These are phyloP conservation scores for Colletotrichum sp. DNA, from an alignment of 2,329 filamentous ascomycete genomes.

Conservation along the genomic window DNA sequence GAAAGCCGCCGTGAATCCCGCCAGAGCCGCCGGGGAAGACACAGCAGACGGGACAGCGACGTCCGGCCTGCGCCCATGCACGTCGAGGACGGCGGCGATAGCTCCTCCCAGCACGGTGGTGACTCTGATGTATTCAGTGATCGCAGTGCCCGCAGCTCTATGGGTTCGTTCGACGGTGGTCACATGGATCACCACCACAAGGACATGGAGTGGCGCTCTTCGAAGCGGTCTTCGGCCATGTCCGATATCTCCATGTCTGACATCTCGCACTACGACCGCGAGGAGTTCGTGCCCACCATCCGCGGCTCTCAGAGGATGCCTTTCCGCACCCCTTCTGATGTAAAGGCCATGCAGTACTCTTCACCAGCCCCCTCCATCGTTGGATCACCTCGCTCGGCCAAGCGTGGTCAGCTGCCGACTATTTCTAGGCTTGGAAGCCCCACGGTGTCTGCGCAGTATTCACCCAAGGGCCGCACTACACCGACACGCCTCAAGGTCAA, in stretches of 20 bases:
- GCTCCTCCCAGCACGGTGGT: conserved; percentile 55
- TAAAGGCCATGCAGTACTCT: conserved; percentile 75
- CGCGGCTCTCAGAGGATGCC: conserved; percentile 65
- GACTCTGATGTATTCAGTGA: conserved; percentile 67
- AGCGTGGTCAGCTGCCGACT: conserved; percentile 50
- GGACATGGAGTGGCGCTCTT: conserved; percentile 36
- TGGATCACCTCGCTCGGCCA: conserved; percentile 54
- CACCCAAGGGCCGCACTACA: conserved; percentile 58
- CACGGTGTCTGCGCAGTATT: conserved; percentile 54
- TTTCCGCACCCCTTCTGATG: conserved; percentile 73
- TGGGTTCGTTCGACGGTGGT: conserved; percentile 49
- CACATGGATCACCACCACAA: conserved; percentile 28
- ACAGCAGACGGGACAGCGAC: conserved; percentile 1
- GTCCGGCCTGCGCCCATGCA: background rate
- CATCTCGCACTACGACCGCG: conserved; percentile 34
- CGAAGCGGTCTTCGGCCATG: conserved; percentile 46
- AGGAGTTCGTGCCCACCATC: conserved; percentile 58
- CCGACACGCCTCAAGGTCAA: conserved; percentile 62
- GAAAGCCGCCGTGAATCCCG: background rate
- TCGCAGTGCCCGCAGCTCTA: conserved; percentile 60
- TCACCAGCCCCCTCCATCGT: conserved; percentile 66
- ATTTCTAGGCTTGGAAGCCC: conserved; percentile 65
- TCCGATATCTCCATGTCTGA: conserved; percentile 58
- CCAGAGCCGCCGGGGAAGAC: background rate
- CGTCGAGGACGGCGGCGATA: conserved; percentile 40